phyloP scores from a whole-genome alignment of 2,329 filamentous ascomycete genomes.

The Pestalotiopsis fici region DNA sequence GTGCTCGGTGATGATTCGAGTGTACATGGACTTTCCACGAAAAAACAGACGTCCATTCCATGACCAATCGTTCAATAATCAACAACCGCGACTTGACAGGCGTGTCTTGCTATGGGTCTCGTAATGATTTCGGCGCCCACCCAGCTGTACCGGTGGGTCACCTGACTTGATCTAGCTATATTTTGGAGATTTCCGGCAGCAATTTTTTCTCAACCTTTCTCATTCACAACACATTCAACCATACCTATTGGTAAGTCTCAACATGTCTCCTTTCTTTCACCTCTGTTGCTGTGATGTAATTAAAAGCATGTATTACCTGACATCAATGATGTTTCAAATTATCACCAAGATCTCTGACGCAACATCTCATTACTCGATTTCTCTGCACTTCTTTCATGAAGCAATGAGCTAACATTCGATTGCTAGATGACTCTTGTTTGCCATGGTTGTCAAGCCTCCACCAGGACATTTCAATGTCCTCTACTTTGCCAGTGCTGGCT shows the following conservation, averaged over 20 bases:
- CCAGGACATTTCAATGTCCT: conserved; percentile 74
- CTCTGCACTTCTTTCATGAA: conserved; percentile 3
- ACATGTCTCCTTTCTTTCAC: conserved; percentile 1
- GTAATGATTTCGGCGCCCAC: neutral
- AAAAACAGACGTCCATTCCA: neutral
- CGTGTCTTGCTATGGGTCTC: neutral
- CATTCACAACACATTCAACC: conserved; percentile 3
- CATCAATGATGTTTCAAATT: conserved; percentile 56
- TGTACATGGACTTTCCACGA: neutral
- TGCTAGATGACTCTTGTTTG: neutral
- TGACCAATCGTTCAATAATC: neutral
- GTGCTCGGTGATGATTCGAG: conserved; percentile 2
- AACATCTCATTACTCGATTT: conserved; percentile 20
- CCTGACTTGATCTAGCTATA: conserved; percentile 8
- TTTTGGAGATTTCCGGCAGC: neutral
- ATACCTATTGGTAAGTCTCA: conserved; percentile 17
- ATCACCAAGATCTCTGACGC: conserved; percentile 75
- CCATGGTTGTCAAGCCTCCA: conserved; percentile 44
- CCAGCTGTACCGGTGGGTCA: conserved; percentile 3
- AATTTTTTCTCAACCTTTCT: neutral
- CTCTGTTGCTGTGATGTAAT: conserved; percentile 48
- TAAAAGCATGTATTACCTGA: conserved; percentile 62
- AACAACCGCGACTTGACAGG: neutral
- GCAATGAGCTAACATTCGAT: conserved; percentile 7
- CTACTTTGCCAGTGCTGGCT: conserved; percentile 78